Conservation (phyloP, 495 filamentous ascomycete species). For the Talaromyces trachyspermus region DNA sequence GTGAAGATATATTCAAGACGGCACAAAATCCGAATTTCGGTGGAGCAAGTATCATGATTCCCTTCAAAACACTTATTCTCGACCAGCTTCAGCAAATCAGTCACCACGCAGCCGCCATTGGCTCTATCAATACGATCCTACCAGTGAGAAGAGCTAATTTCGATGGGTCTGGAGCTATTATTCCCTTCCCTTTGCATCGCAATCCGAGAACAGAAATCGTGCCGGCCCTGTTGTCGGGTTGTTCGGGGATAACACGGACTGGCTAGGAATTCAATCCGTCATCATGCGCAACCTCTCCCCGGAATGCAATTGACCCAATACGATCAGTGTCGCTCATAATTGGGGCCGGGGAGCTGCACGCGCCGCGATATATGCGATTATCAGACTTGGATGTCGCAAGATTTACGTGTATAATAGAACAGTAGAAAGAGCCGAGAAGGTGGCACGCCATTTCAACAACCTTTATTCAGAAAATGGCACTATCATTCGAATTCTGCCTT, state of each 20-base stretch:
- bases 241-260: slow-evolving; percentile 79
- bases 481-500: slow-evolving; percentile 49
- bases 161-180: neutral
- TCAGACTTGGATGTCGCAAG: slow-evolving; percentile 66
- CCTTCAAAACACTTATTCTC: slow-evolving; percentile 70
- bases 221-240: slow-evolving; percentile 56
- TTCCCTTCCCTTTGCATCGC: neutral
- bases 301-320: slow-evolving; percentile 62
- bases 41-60: slow-evolving; percentile 63
- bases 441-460: slow-evolving; percentile 62
- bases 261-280: slow-evolving; percentile 66
- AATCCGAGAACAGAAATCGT: slow-evolving; percentile 44
- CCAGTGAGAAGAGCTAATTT: slow-evolving; percentile 37
- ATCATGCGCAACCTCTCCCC: slow-evolving; percentile 68
- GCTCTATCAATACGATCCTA: slow-evolving; percentile 69
- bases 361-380: slow-evolving; percentile 71
- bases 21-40: slow-evolving; percentile 56
- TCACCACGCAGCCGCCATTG: slow-evolving; percentile 67
- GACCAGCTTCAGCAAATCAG: slow-evolving; percentile 61
- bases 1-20: neutral
- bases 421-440: slow-evolving; percentile 46
- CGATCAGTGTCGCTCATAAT: slow-evolving; percentile 60
- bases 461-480: slow-evolving; percentile 18
- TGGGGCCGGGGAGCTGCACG: slow-evolving; percentile 77
- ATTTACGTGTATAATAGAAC: slow-evolving; percentile 71